These are phyloP conservation scores for Iris macrosiphon DNA, from an alignment of 106 monocot genomes.

Conservation along the genomic window DNA sequence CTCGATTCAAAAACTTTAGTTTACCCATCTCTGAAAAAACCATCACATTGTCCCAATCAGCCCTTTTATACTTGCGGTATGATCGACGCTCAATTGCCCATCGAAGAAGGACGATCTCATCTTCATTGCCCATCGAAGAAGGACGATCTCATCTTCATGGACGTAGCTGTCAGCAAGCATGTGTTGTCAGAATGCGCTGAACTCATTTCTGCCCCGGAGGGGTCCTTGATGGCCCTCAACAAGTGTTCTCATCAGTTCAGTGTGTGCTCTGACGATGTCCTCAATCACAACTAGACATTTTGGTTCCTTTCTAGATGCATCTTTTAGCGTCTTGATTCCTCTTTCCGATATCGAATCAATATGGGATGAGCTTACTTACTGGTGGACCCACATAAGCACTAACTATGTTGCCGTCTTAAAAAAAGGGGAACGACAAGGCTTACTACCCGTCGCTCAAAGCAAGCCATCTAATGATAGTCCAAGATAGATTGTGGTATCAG, in stretches of 20 bases:
- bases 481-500: too few species aligned
- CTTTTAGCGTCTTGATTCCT: slow-evolving; percentile 12
- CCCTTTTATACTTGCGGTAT: slow-evolving; percentile 28
- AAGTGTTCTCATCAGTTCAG: slow-evolving; percentile 14
- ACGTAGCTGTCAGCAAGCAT: slow-evolving; percentile 19
- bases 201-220: slow-evolving; percentile 7
- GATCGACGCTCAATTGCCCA: slow-evolving; percentile 24
- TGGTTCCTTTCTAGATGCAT: slow-evolving; percentile 19
- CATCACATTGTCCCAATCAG: slow-evolving; percentile 33
- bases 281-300: slow-evolving; percentile 49
- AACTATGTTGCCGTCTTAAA: too few species aligned
- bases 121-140: slow-evolving; percentile 21
- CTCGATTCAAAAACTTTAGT: slow-evolving; percentile 59
- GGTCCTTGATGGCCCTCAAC: slow-evolving; percentile 16
- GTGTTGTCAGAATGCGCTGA: slow-evolving; percentile 30
- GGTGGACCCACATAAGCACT: slow-evolving; percentile 30
- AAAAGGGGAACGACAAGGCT: too few species aligned
- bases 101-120: slow-evolving; percentile 23
- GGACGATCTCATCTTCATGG: slow-evolving; percentile 20
- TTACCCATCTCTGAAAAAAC: slow-evolving; percentile 67
- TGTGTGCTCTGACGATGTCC: slow-evolving; percentile 25
- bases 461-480: too few species aligned
- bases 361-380: slow-evolving; percentile 21
- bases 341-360: slow-evolving; percentile 19
- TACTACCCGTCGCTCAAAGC: too few species aligned